Conservation (phyloP, 2,329 filamentous ascomycete species). For the Meredithiella fracta region DNA sequence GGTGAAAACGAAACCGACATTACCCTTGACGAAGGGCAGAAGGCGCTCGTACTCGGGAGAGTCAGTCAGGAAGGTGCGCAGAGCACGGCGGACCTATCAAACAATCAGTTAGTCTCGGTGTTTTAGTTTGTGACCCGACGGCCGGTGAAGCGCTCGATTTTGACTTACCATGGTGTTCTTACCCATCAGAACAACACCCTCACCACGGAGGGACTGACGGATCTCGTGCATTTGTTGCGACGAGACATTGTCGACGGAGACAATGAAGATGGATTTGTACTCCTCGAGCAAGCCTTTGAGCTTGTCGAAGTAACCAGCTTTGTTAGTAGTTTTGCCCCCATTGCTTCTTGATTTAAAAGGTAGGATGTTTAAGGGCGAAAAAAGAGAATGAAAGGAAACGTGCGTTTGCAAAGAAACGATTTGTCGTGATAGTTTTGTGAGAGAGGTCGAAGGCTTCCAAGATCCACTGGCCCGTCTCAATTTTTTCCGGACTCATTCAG, state of each 20-base stretch:
- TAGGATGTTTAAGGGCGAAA: conserved; percentile 93
- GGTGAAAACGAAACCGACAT: conserved; percentile 99
- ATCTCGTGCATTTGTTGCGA: conserved; percentile 99
- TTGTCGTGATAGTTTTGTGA: conserved; percentile 20
- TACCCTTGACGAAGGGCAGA: conserved; percentile 88
- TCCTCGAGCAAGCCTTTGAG: conserved; percentile 92
- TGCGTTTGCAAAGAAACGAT: conserved; percentile 15
- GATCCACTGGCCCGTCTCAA: not conserved
- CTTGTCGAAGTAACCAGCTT: conserved; percentile 98
- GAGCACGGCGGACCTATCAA: conserved; percentile 71
- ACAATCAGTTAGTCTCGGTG: conserved; percentile 3
- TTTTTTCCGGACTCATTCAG: conserved; percentile 2
- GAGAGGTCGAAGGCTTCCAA: not conserved
- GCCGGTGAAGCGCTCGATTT: no score
- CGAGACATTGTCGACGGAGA: conserved; percentile 96
- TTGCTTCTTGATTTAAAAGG: conserved; percentile 82
- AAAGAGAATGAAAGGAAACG: conserved; percentile 7
- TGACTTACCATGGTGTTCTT: conserved; percentile 99
- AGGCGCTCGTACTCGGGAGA: conserved; percentile 96
- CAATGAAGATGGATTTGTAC: conserved; percentile 96
- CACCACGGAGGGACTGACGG: conserved; percentile 71
- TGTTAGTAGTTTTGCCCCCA: conserved; percentile 93
- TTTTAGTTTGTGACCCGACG: not conserved
- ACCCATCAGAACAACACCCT: conserved; percentile 96
- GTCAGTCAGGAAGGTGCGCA: conserved; percentile 85